Conservation (phyloP, 495 filamentous ascomycete species). For the Aspergillus incahuasiensis region DNA sequence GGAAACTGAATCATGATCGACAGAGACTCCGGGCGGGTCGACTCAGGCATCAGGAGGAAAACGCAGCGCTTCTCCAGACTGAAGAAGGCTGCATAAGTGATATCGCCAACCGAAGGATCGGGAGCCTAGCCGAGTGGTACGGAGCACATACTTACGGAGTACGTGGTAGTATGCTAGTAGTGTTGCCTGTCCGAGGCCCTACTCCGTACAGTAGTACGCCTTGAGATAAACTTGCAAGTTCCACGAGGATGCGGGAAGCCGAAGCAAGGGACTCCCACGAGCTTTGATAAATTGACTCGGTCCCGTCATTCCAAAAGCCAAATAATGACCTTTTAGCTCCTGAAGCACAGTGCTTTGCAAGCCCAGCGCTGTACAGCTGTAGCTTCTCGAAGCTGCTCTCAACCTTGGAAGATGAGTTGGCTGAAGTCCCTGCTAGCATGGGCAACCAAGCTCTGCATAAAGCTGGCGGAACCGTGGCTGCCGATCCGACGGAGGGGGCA, state of each 20-base stretch:
- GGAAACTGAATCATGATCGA: neutral
- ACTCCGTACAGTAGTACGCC: too few species aligned
- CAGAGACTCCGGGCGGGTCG: neutral
- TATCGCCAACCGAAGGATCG: neutral
- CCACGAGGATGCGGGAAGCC: neutral
- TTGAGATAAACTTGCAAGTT: neutral
- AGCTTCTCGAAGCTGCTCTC: too few species aligned
- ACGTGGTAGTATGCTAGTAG: too few species aligned
- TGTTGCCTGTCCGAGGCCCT: too few species aligned
- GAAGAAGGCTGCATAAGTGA: neutral
- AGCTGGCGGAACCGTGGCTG: neutral
- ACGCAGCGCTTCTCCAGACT: neutral
- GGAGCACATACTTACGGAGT: too few species aligned
- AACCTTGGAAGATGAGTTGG: too few species aligned
- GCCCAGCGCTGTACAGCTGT: too few species aligned
- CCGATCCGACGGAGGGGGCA: constrained; percentile 1
- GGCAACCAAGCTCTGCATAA: neutral
- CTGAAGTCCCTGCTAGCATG: too few species aligned
- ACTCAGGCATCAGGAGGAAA: neutral
- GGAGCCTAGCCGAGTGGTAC: neutral
- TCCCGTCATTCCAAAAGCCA: neutral
- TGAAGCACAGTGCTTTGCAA: too few species aligned
- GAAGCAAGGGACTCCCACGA: neutral
- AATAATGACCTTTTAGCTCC: too few species aligned
- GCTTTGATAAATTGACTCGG: neutral